These are phyloP conservation scores for Fusarium secorum DNA, from an alignment of 2,329 filamentous ascomycete species.

Conservation along the genomic window DNA sequence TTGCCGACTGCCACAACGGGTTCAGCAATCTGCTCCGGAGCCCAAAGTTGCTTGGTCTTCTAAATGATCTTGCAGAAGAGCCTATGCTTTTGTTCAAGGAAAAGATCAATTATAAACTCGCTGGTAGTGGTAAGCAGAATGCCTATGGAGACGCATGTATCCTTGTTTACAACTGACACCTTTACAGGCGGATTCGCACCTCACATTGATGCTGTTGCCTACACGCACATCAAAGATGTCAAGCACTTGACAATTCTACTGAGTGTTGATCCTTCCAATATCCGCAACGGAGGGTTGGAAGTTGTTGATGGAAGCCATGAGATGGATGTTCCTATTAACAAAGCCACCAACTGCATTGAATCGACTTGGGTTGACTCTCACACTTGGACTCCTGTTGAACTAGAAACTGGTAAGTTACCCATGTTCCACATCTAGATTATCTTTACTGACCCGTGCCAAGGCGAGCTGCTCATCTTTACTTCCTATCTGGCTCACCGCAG, in stretches of 20 bases:
- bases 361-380: not conserved
- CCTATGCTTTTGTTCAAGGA: not conserved
- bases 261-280: not conserved
- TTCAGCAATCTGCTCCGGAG: not conserved
- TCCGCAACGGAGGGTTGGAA: not conserved
- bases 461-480: not conserved
- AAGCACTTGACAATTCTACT: not conserved
- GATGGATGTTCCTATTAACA: not conserved
- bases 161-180: rapidly evolving
- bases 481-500: not conserved
- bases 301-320: not conserved
- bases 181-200: not conserved
- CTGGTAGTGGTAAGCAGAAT: not conserved
- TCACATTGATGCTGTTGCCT: not conserved
- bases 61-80: not conserved
- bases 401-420: not conserved
- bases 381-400: not conserved
- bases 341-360: not conserved
- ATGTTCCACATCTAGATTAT: too few relatives aligned
- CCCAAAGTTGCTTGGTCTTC: not conserved
- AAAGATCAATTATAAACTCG: not conserved
- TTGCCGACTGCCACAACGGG: not conserved
- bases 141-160: rapidly evolving
- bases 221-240: not conserved
- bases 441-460: not conserved